Base-by-base conservation (phyloP, 2,329 filamentous ascomycete genomes). In the Apiospora arundinis region DNA sequence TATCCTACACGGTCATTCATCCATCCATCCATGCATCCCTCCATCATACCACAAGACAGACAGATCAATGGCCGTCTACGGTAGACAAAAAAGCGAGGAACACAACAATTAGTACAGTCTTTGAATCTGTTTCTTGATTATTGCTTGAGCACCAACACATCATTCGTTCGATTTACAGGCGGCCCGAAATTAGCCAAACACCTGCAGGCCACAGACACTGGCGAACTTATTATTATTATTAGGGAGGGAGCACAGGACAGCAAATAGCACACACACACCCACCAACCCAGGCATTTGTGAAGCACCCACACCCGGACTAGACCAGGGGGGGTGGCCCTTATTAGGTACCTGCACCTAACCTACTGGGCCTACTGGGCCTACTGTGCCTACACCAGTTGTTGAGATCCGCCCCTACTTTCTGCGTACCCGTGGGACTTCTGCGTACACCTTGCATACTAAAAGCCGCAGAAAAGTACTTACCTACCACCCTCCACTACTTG, bases 121-220 rank as follows among this genome's bases (percentile, higher is more conserved):
- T 37, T 21, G 32, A 9, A 40, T 40, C 42, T 40, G 32, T 63
- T 63, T 63, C 28, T 63, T 63, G 28, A 37, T 63, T n/a, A 40
- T 63, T 63, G 56, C 52, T 37, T n/a, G 28, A 37, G 52, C 28
- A 37, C 52, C 32, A 40, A 40, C 32, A 63, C 56, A 12, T 40
- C 56, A 63, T 63, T 63, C 56, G 56, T 40, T 63, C 56, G 56
- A 63, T 63, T 63, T 40, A 9, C 56, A 63, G 18, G 56, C 32
- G 56, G 56, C 56, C 56, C 56, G 56, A 63, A 63, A 63, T 63
- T 63, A 63, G 56, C 56, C 56, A 63, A 63, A 63, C 56, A 63
- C 32, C 32, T 40, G 52, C 52, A 60, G 56, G 56, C 56, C 56
- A 63, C 56, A 63, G 56, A 63, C 56, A 14, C 56, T 63, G 56